These are phyloP conservation scores for Ophiocordyceps sinensis DNA, from an alignment of 2,329 filamentous ascomycete genomes.

Conservation along the genomic window DNA sequence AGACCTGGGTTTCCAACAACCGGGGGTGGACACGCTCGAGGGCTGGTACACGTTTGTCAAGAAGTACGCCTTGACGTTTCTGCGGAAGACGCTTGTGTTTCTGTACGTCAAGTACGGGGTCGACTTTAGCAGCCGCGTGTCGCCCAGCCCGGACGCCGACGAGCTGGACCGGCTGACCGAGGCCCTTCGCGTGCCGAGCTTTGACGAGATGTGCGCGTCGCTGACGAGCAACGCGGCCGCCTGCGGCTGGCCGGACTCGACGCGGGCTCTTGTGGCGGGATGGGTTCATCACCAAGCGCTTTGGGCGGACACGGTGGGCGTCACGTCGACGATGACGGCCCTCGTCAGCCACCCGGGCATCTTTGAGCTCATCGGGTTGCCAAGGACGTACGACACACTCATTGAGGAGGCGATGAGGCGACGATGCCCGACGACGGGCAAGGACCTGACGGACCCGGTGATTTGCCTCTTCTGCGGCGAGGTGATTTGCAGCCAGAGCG, in stretches of 20 bases:
- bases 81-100: constrained; percentile 73
- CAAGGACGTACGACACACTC: constrained; percentile 79
- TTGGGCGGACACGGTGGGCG: constrained; percentile 17
- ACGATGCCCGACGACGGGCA: constrained; percentile 77
- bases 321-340: constrained; percentile 23
- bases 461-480: constrained; percentile 92
- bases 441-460: constrained; percentile 79
- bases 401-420: constrained; percentile 82
- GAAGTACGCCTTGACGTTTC: constrained; percentile 78
- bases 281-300: constrained; percentile 59
- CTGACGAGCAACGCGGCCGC: constrained; percentile 30
- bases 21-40: constrained; percentile 35
- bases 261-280: constrained; percentile 35
- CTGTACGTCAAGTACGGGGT: constrained; percentile 81
- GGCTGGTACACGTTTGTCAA: constrained; percentile 48
- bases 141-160: constrained; percentile 47
- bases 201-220: constrained; percentile 62
- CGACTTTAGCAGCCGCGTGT: constrained; percentile 62
- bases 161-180: constrained; percentile 75
- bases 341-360: constrained; percentile 70
- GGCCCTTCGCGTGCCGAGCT: constrained; percentile 58
- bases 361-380: constrained; percentile 84
- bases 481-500: constrained; percentile 90
- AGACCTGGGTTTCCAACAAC: constrained; percentile 39
- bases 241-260: constrained; percentile 34